These are phyloP conservation scores for Xylaria sp. DNA, from an alignment of 2,329 filamentous ascomycete species.

Conservation along the genomic window DNA sequence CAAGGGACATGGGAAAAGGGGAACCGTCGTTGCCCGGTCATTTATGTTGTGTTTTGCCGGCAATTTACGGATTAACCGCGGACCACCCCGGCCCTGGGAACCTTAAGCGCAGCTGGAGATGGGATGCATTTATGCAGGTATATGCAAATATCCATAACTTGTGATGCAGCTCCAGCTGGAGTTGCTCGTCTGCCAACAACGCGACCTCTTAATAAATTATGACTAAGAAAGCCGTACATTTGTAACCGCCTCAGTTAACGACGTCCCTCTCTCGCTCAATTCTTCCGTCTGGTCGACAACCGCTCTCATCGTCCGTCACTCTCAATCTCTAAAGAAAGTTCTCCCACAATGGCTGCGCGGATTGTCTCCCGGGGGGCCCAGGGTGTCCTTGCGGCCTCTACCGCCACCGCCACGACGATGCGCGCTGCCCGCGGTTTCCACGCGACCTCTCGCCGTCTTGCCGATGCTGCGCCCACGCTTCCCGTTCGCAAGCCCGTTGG, in stretches of 20 bases:
- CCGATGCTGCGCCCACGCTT: conserved; percentile 42
- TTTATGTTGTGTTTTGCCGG: conserved; percentile 13
- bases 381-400: conserved; percentile 32
- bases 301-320: background rate
- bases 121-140: background rate
- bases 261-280: conserved; percentile 1
- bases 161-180: background rate
- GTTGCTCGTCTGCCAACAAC: too few relatives aligned
- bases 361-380: conserved; percentile 37
- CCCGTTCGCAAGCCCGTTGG: conserved; percentile 55
- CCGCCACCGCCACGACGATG: conserved; percentile 14
- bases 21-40: background rate
- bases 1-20: conserved; percentile 1
- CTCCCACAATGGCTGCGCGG: conserved; percentile 43
- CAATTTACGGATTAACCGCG: background rate
- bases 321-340: conserved; percentile 4
- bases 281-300: background rate
- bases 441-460: conserved; percentile 43
- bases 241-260: background rate
- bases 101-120: too few relatives aligned
- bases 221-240: too few relatives aligned
- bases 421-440: conserved; percentile 41
- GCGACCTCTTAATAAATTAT: too few relatives aligned
- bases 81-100: conserved; percentile 2
- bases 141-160: background rate